phyloP scores from a whole-genome alignment of 371 early-diverging fungal genomes.

The Lichtheimia corymbifera region DNA sequence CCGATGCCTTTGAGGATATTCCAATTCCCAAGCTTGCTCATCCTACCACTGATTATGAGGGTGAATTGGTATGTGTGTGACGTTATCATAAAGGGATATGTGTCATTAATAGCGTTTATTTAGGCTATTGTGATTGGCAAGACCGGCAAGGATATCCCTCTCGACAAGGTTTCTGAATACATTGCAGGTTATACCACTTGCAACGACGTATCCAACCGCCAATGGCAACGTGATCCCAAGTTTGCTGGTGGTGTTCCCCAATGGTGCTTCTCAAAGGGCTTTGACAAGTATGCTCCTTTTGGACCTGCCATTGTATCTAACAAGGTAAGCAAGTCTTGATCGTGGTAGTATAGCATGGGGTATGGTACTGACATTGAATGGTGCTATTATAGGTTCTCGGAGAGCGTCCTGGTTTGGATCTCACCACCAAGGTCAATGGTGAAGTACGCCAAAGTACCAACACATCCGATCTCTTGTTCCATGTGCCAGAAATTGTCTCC shows the following conservation, averaged over 20 bases:
- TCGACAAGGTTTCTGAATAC: constrained; percentile 45
- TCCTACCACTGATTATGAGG: constrained; percentile 59
- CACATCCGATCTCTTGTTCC: constrained; percentile 55
- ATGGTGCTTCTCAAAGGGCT: constrained; percentile 64
- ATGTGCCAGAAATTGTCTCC: constrained; percentile 44
- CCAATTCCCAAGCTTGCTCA: constrained; percentile 47
- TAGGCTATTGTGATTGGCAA: constrained; percentile 59
- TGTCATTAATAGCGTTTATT: background rate
- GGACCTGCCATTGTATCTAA: constrained; percentile 58
- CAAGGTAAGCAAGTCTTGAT: background rate
- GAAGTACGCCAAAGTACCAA: constrained; percentile 52
- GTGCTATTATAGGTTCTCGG: constrained; percentile 25
- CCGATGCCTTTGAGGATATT: constrained; percentile 48
- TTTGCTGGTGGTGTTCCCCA: constrained; percentile 41
- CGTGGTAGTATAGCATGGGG: too few relatives aligned
- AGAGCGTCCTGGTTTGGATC: constrained; percentile 49
- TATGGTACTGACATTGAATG: too few relatives aligned
- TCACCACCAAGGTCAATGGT: constrained; percentile 49
- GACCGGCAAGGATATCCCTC: constrained; percentile 49
- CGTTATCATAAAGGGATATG: background rate
- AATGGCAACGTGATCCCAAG: constrained; percentile 53
- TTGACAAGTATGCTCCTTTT: constrained; percentile 63
- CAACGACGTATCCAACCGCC: constrained; percentile 60
- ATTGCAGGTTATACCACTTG: constrained; percentile 62
- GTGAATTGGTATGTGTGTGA: constrained; percentile 37